phyloP scores from a whole-genome alignment of 768 basidiomycete genomes.

The Suillus weaverae region DNA sequence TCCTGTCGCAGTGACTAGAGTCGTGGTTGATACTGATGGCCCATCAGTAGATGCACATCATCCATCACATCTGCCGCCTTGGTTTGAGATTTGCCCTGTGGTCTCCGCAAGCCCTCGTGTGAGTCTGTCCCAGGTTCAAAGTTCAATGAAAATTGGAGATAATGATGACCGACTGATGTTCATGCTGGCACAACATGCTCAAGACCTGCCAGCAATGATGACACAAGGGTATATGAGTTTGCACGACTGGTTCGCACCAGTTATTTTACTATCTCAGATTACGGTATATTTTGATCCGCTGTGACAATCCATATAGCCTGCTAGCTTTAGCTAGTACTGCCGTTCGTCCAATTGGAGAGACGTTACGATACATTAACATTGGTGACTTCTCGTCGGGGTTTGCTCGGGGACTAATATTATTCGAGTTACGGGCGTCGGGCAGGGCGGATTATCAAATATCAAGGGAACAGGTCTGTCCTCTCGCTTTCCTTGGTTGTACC shows the following conservation, averaged over 20 bases:
- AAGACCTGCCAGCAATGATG: not conserved
- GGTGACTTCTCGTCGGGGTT: not conserved
- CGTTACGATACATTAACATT: not conserved
- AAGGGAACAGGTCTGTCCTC: not conserved
- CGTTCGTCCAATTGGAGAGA: not conserved
- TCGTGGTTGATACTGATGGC: not conserved
- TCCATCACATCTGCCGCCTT: not conserved
- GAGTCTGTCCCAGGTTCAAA: not conserved
- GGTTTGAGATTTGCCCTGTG: not conserved
- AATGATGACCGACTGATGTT: not conserved
- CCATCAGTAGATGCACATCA: not conserved
- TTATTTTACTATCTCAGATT: not conserved
- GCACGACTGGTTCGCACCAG: not conserved
- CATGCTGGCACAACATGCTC: not conserved
- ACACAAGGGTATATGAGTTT: not conserved
- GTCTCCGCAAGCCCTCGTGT: not conserved
- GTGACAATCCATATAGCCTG: not conserved
- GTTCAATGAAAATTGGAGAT: not conserved
- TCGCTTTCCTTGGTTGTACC: not conserved
- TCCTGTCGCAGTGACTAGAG: not conserved
- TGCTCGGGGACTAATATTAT: not conserved
- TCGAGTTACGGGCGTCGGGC: not conserved
- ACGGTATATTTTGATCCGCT: not conserved
- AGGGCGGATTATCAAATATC: not conserved
- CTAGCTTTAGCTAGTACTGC: not conserved